phyloP scores from a whole-genome alignment of 345 rosid genomes.

The Eucalyptus leucophloia region DNA sequence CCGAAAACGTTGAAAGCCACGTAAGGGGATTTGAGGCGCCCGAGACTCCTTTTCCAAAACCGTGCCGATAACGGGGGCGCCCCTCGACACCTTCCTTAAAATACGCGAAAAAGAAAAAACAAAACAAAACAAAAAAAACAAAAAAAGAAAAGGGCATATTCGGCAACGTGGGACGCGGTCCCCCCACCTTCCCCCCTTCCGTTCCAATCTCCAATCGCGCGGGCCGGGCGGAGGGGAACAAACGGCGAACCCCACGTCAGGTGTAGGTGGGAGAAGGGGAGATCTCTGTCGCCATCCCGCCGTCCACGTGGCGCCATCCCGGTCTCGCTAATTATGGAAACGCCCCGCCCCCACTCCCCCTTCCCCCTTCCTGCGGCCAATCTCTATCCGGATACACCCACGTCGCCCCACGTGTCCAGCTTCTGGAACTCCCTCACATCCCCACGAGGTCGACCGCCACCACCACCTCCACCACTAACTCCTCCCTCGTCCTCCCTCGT shows the following conservation, averaged over 20 bases:
- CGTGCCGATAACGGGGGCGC: neutral
- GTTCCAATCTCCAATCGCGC: neutral
- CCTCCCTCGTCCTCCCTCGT: neutral
- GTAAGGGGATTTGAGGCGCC: neutral
- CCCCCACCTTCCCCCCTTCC: neutral
- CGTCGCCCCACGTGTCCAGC: slow-evolving; percentile 12
- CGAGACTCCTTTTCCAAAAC: neutral
- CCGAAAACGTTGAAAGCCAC: neutral
- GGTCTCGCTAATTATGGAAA: neutral
- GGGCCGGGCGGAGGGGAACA: neutral
- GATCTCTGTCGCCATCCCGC: slow-evolving; percentile 1
- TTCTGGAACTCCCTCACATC: slow-evolving; percentile 8
- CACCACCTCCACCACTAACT: neutral
- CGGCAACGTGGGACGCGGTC: neutral
- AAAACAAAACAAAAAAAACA: too few relatives aligned
- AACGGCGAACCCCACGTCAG: neutral
- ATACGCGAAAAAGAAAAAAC: fast-evolving
- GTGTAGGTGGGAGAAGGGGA: neutral
- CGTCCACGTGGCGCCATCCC: slow-evolving; percentile 16
- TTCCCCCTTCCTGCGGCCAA: neutral
- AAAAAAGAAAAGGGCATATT: neutral
- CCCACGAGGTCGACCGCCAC: neutral
- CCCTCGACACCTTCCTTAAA: neutral
- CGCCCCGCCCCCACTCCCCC: neutral
- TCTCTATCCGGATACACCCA: neutral